A percentile compares a stretch with the other conserved stretches of the same genome.
These are phyloP conservation scores for Cryptosporidium bovis DNA, from an alignment of 169 alveolate genomes.

Conservation along the genomic window DNA sequence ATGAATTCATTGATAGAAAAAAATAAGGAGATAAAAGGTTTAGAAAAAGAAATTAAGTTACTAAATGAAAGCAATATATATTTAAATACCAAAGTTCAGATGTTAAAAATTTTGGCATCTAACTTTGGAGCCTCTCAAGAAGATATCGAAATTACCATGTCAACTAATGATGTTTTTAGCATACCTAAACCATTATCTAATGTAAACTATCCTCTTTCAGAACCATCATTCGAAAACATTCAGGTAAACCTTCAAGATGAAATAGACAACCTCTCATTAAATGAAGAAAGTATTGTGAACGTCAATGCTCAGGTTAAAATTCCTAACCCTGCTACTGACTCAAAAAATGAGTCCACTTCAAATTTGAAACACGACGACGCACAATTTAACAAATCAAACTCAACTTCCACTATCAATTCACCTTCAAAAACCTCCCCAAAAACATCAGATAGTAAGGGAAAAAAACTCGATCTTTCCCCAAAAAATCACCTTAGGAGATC, in stretches of 20 bases:
- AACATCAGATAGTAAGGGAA: neutral
- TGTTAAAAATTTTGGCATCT: conserved; percentile 64
- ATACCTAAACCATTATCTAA: conserved; percentile 52
- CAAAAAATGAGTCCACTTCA: neutral
- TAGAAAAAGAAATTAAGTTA: conserved; percentile 51
- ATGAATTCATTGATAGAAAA: conserved; percentile 61
- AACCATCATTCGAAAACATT: conserved; percentile 38
- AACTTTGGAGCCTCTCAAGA: conserved; percentile 69
- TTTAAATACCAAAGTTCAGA: conserved; percentile 46
- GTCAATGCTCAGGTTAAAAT: neutral
- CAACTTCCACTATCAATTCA: neutral
- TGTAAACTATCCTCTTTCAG: conserved; percentile 48
- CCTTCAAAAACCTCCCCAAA: neutral
- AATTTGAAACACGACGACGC: too few species aligned
- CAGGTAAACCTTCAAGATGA: conserved; percentile 52
- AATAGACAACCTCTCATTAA: neutral
- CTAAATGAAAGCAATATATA: conserved; percentile 34
- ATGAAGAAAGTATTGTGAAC: conserved; percentile 22
- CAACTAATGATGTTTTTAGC: conserved; percentile 49
- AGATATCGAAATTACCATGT: conserved; percentile 57
- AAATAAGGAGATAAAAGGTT: conserved; percentile 36
- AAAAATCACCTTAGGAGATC: conserved; percentile 13
- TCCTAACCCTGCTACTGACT: neutral
- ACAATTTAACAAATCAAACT: too few species aligned
- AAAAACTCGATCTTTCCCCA: neutral